These are phyloP conservation scores for Dothidotthia symphoricarpi DNA, from an alignment of 2,329 filamentous ascomycete species.

Conservation along the genomic window DNA sequence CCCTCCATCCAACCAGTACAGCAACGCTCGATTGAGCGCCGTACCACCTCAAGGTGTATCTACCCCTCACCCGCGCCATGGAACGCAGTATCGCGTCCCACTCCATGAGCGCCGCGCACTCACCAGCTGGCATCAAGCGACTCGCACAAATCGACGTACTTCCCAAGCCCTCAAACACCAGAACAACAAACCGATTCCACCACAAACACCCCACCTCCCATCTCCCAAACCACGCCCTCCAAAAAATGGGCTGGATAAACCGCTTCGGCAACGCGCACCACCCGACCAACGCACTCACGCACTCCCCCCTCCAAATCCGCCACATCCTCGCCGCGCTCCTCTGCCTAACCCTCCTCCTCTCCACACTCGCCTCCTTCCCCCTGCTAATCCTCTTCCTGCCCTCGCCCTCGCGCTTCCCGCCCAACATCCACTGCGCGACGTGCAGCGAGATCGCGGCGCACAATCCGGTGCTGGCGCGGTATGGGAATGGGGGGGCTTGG, in stretches of 20 bases:
- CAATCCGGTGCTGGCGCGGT: slow-evolving; percentile 3
- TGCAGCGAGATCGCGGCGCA: slow-evolving; percentile 5
- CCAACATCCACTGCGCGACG: slow-evolving; percentile 2
- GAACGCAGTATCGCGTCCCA: no score
- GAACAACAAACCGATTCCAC: no score
- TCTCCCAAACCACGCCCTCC: no score
- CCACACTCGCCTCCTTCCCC: slow-evolving; percentile 2
- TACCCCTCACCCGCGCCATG: no score
- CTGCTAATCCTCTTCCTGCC: slow-evolving; percentile 1
- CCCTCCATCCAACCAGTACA: no score
- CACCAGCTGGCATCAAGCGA: no score
- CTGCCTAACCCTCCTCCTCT: not conserved
- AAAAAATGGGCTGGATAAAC: slow-evolving; percentile 6
- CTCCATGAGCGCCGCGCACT: no score
- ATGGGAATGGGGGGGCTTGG: not conserved
- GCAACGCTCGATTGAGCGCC: no score
- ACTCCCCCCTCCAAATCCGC: not conserved
- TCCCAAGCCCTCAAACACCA: no score
- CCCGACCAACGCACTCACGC: not conserved
- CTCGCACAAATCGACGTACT: no score
- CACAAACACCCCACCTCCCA: no score
- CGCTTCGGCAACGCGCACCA: slow-evolving; percentile 2
- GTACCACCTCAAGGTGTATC: no score
- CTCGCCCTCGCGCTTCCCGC: slow-evolving; percentile 2
- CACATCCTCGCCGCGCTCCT: slow-evolving; percentile 1